A percentile compares a stretch with the other conserved stretches of the same genome.
These are phyloP conservation scores for Euclidium syriacum DNA, from an alignment of 345 rosid genomes.

Conservation along the genomic window DNA sequence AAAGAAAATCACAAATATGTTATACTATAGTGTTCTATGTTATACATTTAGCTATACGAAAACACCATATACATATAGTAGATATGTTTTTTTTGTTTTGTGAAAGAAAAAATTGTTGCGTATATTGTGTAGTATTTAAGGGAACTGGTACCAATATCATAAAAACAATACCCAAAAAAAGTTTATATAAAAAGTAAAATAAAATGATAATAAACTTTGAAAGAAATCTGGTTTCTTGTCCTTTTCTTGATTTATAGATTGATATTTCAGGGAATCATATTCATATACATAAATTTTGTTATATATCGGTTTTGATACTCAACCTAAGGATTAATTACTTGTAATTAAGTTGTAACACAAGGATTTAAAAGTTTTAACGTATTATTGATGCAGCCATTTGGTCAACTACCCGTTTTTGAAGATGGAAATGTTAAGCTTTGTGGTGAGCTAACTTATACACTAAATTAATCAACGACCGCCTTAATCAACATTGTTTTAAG, in stretches of 20 bases:
- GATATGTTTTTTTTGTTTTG: no score
- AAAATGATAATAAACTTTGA: no score
- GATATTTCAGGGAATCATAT: background rate
- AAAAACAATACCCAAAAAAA: no score
- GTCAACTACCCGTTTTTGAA: slow-evolving; percentile 36
- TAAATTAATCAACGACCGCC: background rate
- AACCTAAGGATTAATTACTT: background rate
- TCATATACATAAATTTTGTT: background rate
- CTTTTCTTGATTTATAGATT: background rate
- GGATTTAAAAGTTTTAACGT: background rate
- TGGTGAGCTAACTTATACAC: slow-evolving; percentile 35
- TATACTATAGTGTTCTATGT: no score
- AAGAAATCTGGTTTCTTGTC: no score
- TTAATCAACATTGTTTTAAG: background rate
- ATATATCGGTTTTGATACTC: background rate
- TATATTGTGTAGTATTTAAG: no score
- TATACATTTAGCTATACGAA: no score
- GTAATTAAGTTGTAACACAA: background rate
- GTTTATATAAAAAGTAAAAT: no score
- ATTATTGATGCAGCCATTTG: slow-evolving; percentile 40
- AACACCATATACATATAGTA: no score
- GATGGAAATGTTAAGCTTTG: slow-evolving; percentile 50
- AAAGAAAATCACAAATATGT: no score
- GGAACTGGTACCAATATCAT: no score
- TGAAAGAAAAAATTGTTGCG: no score